Percentiles rank a stretch among this genome's conserved stretches.
Evolutionary conservation across 2,329 filamentous ascomycete genomes (phyloP).

Genomic region (Fusarium cicatricum): DNA sequence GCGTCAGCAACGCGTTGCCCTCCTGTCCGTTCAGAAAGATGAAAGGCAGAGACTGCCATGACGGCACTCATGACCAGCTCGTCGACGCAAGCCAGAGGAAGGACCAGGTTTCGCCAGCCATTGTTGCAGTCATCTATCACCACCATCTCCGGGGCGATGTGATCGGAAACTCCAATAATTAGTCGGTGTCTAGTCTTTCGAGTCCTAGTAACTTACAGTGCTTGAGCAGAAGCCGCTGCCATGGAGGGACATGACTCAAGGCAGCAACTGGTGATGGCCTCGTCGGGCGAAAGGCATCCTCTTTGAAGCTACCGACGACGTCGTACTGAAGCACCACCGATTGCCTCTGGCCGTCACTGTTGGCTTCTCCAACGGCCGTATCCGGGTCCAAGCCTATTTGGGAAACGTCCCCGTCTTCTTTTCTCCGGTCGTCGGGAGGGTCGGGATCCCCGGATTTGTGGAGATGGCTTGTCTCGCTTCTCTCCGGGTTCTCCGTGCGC

Average conservation of each 20-base stretch:
- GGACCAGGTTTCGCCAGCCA: constrained; percentile 32
- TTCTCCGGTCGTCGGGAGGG: neutral
- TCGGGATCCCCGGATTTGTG: neutral
- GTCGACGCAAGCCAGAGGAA: constrained; percentile 31
- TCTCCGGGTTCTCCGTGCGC: neutral
- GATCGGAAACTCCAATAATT: constrained; percentile 27
- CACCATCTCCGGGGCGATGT: constrained; percentile 38
- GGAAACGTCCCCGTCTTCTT: neutral
- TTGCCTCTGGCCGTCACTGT: neutral
- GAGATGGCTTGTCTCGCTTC: neutral
- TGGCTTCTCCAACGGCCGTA: neutral
- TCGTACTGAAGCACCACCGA: neutral
- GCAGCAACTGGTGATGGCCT: neutral
- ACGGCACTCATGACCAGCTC: constrained; percentile 40
- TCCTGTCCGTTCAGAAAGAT: constrained; percentile 15
- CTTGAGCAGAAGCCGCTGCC: constrained; percentile 15
- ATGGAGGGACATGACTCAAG: neutral
- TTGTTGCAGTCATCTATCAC: constrained; percentile 31
- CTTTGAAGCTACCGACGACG: neutral
- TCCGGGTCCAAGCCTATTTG: neutral
- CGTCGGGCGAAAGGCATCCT: neutral
- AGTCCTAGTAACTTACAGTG: constrained; percentile 19
- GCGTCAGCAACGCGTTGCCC: constrained; percentile 1
- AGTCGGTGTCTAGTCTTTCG: neutral
- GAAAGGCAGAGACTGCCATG: constrained; percentile 39